Conservation (phyloP, 257 asterid species). For the Misopates orontium region DNA sequence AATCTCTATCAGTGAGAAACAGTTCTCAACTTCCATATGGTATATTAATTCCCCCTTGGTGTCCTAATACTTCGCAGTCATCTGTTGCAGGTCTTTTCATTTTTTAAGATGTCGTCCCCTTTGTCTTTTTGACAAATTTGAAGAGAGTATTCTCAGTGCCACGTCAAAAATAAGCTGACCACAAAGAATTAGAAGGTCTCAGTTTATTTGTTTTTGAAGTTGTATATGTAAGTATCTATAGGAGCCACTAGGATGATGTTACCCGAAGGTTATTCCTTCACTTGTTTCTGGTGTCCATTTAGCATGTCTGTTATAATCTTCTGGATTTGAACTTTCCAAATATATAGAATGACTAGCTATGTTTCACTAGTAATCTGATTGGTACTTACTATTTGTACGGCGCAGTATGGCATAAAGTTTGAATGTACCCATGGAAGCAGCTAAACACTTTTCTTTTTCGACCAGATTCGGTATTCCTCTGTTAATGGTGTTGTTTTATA, state of each 20-base stretch:
- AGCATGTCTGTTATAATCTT: no score
- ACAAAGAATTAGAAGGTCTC: background rate
- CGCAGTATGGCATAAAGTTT: no score
- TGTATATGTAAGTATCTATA: background rate
- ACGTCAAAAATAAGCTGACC: background rate
- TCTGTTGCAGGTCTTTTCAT: background rate
- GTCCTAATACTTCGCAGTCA: background rate
- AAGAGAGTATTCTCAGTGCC: slow-evolving; percentile 3
- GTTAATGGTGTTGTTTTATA: no score
- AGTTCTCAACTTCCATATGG: background rate
- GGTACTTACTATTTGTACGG: no score
- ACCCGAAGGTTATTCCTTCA: background rate
- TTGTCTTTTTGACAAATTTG: background rate
- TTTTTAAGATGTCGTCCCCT: background rate
- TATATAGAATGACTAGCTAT: no score
- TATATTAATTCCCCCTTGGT: background rate
- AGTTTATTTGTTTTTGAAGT: background rate
- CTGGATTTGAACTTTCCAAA: no score
- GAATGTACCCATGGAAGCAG: no score
- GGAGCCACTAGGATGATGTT: background rate
- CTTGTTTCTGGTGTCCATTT: no score
- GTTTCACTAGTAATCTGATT: no score
- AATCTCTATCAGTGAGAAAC: slow-evolving; percentile 1
- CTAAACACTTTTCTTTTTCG: no score
- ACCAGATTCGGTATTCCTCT: no score